Evolutionary conservation across 2,329 filamentous ascomycete genomes (phyloP).

Genomic region (Claviceps sp.): DNA sequence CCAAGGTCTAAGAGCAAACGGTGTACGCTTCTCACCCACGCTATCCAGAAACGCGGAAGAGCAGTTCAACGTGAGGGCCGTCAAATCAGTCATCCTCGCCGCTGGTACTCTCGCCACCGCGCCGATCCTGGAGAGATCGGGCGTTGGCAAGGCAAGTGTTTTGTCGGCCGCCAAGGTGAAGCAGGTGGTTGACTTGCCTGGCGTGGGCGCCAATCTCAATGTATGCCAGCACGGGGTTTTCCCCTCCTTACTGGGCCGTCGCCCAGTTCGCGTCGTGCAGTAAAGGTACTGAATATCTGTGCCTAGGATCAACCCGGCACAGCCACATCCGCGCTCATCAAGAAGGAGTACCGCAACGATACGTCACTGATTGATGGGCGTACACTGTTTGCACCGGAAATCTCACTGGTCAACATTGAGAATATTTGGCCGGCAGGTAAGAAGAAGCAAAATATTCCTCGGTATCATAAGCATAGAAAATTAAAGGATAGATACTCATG

Average conservation of each 20-base stretch:
- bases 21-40: constrained; percentile 6
- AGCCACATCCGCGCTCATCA: constrained; percentile 8
- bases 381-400: constrained; percentile 10
- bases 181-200: constrained; percentile 37
- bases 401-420: constrained; percentile 11
- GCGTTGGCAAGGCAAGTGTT: constrained; percentile 35
- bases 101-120: constrained; percentile 8
- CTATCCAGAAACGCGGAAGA: constrained; percentile 34
- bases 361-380: constrained; percentile 10
- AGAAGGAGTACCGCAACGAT: constrained; percentile 9
- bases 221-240: background rate
- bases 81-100: constrained; percentile 8
- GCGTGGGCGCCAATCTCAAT: constrained; percentile 29
- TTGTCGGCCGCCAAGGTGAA: constrained; percentile 32
- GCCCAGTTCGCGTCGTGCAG: background rate
- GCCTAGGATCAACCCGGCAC: constrained; percentile 12
- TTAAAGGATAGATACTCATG: background rate
- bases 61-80: constrained; percentile 1
- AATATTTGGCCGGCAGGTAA: constrained; percentile 10
- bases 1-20: constrained; percentile 1
- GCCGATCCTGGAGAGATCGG: constrained; percentile 37
- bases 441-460: background rate
- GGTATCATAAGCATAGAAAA: background rate
- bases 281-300: background rate
- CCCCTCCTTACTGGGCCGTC: too few species aligned